Evolutionary conservation across 1,284 basidiomycete genomes (phyloP), one percentile per base, ranked within the genome.

Genomic region (Boletus sp.): DNA sequence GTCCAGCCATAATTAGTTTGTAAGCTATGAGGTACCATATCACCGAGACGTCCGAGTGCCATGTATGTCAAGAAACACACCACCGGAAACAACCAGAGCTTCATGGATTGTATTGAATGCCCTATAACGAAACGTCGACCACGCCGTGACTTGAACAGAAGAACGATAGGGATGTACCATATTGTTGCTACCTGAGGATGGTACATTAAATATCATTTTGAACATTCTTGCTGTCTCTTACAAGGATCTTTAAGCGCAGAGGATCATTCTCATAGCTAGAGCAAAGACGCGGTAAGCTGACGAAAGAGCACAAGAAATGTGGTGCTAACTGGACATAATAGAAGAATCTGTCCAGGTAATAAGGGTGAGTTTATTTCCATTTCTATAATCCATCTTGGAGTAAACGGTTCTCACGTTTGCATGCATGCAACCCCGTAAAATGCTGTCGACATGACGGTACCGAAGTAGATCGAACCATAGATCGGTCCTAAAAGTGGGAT

Each of bases 361-460:
- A 10, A 39, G 26, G 13, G 27, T 19, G 14, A 9, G 23, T 13
- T 20, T 40, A 3, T 4, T 20, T 20, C 4, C 16, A 3, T 22
- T 12, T 19, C 19, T 14, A 2, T 10, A 16, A 33, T 6, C 19
- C 7, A 37, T 4, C n/a, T 14, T 17, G 4, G 17, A 9, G 17
- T 32, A 19, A 14, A 29, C 3, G 5, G 5, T 20, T 46, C 55
- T 36, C 42, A 59, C 55, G 39, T 54, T 44, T 56, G 55, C 54
- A 57, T 54, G 32, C 54, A 57, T 6, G 41, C 13, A 9, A 54
- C 7, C 2, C 54, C 55, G 6, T 57, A 57, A 36, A 57, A 38
- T 6, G 25, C 33, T 0, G 50, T 48, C 0, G 35, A 30, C 9
- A 59, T 4, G 8, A 57, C 1, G n/a, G 22, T 5, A 14, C 26